phyloP scores from a whole-genome alignment of 768 basidiomycete genomes.

The Coprinellus aureogranulatus region DNA sequence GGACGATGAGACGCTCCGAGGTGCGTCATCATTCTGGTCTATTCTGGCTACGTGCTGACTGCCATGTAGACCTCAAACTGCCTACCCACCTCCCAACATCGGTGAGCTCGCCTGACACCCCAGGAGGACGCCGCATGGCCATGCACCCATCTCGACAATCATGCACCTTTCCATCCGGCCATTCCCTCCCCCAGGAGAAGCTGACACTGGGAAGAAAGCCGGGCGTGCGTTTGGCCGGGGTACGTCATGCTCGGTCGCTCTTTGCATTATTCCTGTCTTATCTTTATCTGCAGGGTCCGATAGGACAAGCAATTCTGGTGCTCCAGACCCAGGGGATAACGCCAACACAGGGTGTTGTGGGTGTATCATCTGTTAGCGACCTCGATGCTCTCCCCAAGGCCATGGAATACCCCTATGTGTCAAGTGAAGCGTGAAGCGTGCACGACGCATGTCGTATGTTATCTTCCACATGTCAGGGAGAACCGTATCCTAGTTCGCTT shows the following conservation, averaged over 20 bases:
- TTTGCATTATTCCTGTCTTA: background rate
- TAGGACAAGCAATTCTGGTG: background rate
- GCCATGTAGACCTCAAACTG: constrained; percentile 33
- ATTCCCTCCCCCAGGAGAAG: constrained; percentile 48
- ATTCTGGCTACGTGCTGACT: background rate
- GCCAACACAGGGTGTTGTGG: constrained; percentile 12
- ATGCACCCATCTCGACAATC: constrained; percentile 49
- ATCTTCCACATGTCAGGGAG: too few species aligned
- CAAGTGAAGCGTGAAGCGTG: too few species aligned
- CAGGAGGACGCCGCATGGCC: constrained; percentile 11
- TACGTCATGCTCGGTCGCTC: constrained; percentile 8
- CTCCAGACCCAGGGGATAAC: background rate
- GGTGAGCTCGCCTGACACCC: constrained; percentile 6
- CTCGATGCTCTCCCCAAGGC: too few species aligned
- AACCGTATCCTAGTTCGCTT: too few species aligned
- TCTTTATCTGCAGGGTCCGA: background rate
- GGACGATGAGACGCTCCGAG: constrained; percentile 72
- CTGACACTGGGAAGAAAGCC: constrained; percentile 56
- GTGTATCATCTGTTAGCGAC: constrained; percentile 14
- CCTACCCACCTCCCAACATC: constrained; percentile 33
- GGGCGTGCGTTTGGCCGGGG: constrained; percentile 29
- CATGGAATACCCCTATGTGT: too few species aligned
- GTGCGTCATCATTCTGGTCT: constrained; percentile 38
- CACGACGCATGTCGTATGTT: too few species aligned
- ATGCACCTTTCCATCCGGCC: constrained; percentile 75